These are phyloP conservation scores for Prillingera fragicola DNA, from an alignment of 1,284 basidiomycete genomes.

Conservation along the genomic window DNA sequence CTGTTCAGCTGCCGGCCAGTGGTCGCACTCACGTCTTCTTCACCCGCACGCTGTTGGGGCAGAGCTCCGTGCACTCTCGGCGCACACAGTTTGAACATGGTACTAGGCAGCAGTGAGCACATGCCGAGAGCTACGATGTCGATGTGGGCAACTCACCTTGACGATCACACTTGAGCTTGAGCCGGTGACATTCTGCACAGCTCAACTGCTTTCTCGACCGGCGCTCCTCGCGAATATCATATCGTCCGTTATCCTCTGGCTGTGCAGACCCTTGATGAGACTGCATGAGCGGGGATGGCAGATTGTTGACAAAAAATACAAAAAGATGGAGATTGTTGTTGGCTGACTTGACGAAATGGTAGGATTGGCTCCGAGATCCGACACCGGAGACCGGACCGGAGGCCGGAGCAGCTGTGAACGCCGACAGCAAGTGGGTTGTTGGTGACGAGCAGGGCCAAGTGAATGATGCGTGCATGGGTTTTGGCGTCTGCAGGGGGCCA, in stretches of 20 bases:
- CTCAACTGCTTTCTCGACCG: slow-evolving; percentile 17
- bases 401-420: no score
- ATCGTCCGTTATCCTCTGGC: slow-evolving; percentile 4
- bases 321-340: no score
- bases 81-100: slow-evolving; percentile 37
- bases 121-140: not conserved
- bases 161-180: slow-evolving; percentile 34
- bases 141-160: slow-evolving; percentile 10
- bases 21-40: slow-evolving; percentile 19
- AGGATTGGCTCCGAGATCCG: no score
- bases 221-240: slow-evolving; percentile 14
- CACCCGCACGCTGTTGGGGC: slow-evolving; percentile 28
- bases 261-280: no score
- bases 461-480: no score
- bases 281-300: no score
- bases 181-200: slow-evolving; percentile 21
- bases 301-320: no score
- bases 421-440: no score
- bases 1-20: not conserved
- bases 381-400: no score
- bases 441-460: no score
- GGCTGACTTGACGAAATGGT: no score
- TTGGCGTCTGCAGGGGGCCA: no score
- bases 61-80: slow-evolving; percentile 30
- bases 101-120: slow-evolving; percentile 8